Conservation (phyloP, 805 yeast species). For the Spathaspora boniae region DNA sequence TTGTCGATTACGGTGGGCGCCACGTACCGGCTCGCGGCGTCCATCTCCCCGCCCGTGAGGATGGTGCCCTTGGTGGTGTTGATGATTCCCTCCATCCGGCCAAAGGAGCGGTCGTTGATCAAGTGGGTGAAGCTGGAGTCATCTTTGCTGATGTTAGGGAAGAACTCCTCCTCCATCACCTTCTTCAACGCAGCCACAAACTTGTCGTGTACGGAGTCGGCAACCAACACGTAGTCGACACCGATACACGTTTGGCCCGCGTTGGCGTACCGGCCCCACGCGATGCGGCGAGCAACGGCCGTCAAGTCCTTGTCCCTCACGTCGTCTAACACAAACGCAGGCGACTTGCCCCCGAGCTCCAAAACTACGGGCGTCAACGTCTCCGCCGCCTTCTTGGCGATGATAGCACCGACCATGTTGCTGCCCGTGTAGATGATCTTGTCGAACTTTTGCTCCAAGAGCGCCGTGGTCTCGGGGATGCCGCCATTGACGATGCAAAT, state of each 20-base stretch:
- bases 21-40: constrained; percentile 43
- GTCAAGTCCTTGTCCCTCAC: constrained; percentile 42
- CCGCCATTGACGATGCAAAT: constrained; percentile 72
- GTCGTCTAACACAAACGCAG: constrained; percentile 62
- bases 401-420: constrained; percentile 66
- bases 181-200: constrained; percentile 42
- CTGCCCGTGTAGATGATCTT: constrained; percentile 87
- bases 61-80: constrained; percentile 49
- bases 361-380: constrained; percentile 73
- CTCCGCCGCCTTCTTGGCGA: constrained; percentile 81
- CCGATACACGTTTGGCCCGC: constrained; percentile 92
- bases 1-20: constrained; percentile 72
- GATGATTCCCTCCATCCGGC: constrained; percentile 44
- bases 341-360: constrained; percentile 93
- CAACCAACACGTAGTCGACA: constrained; percentile 78
- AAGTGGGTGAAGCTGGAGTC: constrained; percentile 49
- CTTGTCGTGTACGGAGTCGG: constrained; percentile 50
- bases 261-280: constrained; percentile 76
- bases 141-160: constrained; percentile 26
- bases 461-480: constrained; percentile 52
- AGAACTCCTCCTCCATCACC: constrained; percentile 43
- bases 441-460: constrained; percentile 68
- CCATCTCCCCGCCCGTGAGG: constrained; percentile 45
- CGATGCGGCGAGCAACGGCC: constrained; percentile 54
- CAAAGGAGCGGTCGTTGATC: constrained; percentile 51